Base-by-base conservation (phyloP, 2,329 filamentous ascomycete species). In the Sporothrix phasma region DNA sequence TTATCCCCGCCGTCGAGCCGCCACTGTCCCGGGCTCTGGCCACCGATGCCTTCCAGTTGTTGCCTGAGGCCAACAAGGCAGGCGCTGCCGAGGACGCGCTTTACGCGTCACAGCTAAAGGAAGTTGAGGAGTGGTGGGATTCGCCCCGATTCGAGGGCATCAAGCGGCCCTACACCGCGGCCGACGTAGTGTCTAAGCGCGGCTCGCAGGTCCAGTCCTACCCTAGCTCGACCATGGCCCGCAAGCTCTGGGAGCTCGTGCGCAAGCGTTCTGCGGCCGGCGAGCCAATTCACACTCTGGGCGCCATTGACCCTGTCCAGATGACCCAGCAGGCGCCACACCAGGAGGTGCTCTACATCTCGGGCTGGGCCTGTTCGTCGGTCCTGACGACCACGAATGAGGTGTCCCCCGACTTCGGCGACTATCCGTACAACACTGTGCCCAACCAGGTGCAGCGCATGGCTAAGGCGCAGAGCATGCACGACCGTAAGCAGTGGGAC, bases 351-450 rank as follows among this genome's bases (percentile, higher is more conserved):
- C 83, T 99, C 53, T 99, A 99, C 76, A 82, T 99, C 67, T 97
- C 92, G 0, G 94, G 94, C 67, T 99, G 94, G 94, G 94, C 94
- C 5, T 97, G 94, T 77, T 97, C 93, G 0, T 93, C 92, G 0
- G 85, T 96, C 22, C 80, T 99, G 53, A 97, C 93, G 3, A 88
- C 87, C 10, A 97, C 94, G 43, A 97, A 99, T 78, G 94, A 99
- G 75, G 94, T 99, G 31, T 97, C 92, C 0, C 90, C 94, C 49
- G 94, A 99, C 74, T 96, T 97, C 77, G 94, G 94, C 71, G 94
- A 99, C 76, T 99, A 99, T 75, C 94, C 94, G 0, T 99, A 99
- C 79, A 97, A 97, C 74, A 99, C 94, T 0, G 94, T 99, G 4
- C 94, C 94, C 8, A 97, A 97, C 77, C 94, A 97, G 75, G 94